Evolutionary conservation across 495 filamentous ascomycete species (phyloP).

Genomic region (Sabuloglossum arenarium): DNA sequence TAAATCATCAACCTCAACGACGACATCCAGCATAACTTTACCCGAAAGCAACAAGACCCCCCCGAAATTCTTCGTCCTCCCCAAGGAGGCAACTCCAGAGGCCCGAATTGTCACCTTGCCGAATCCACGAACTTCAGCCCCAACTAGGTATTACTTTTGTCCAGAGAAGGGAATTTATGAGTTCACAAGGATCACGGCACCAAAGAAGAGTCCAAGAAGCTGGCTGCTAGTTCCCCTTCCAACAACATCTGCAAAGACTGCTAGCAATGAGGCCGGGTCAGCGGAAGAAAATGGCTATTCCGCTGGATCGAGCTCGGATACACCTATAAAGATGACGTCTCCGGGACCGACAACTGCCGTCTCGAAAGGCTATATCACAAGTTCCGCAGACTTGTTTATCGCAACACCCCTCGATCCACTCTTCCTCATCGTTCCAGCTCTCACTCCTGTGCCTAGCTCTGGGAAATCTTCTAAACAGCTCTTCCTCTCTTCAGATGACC

Average conservation of each 20-base stretch:
- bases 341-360: slow-evolving; percentile 7
- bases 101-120: slow-evolving; percentile 55
- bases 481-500: slow-evolving; percentile 63
- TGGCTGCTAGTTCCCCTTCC: slow-evolving; percentile 34
- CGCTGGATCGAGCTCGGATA: neutral
- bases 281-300: neutral
- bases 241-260: neutral
- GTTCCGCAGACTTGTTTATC: slow-evolving; percentile 49
- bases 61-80: slow-evolving; percentile 63
- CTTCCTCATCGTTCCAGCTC: slow-evolving; percentile 60
- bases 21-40: neutral
- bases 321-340: neutral
- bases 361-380: slow-evolving; percentile 27
- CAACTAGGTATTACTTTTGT: slow-evolving; percentile 60
- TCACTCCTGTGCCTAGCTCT: slow-evolving; percentile 20
- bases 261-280: neutral
- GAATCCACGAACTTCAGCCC: slow-evolving; percentile 47
- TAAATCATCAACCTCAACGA: neutral
- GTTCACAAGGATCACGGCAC: slow-evolving; percentile 54
- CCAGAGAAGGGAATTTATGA: slow-evolving; percentile 67
- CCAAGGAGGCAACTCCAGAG: slow-evolving; percentile 36
- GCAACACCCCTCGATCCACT: slow-evolving; percentile 69
- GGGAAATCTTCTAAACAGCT: slow-evolving; percentile 26
- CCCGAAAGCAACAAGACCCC: slow-evolving; percentile 13
- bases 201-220: slow-evolving; percentile 37